phyloP scores from a whole-genome alignment of 352 stramenopile species.

The Phytophthora foliorum region DNA sequence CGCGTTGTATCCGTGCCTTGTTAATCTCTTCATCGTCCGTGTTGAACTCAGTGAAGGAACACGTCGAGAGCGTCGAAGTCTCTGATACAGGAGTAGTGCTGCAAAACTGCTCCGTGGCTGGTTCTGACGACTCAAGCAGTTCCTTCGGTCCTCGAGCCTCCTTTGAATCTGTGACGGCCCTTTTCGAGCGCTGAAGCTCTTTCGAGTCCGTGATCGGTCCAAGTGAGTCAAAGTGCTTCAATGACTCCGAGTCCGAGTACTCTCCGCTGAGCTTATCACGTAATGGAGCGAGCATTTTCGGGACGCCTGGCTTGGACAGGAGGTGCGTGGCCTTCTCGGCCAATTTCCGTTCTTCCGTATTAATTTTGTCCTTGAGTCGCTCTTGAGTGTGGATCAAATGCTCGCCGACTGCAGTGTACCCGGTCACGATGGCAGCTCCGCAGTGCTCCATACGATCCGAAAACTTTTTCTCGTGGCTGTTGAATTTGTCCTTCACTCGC shows the following conservation, averaged over 20 bases:
- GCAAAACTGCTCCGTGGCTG: background rate
- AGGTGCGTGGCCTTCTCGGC: constrained; percentile 19
- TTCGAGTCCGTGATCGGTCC: background rate
- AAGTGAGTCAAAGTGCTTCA: background rate
- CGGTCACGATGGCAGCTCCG: constrained; percentile 18
- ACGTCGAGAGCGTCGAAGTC: constrained; percentile 11
- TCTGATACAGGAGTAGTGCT: constrained; percentile 18
- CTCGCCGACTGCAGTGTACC: constrained; percentile 8
- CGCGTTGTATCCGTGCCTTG: constrained; percentile 67
- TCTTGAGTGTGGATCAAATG: constrained; percentile 17
- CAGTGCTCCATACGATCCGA: constrained; percentile 22
- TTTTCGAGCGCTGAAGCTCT: background rate
- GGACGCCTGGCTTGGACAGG: constrained; percentile 24
- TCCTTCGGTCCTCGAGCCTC: too few species aligned
- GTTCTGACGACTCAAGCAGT: background rate
- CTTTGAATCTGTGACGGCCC: background rate
- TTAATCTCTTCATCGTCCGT: constrained; percentile 37
- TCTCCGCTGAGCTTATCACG: constrained; percentile 21
- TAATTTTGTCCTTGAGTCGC: constrained; percentile 23
- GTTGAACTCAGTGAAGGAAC: constrained; percentile 17
- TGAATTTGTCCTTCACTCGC: constrained; percentile 19
- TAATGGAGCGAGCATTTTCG: constrained; percentile 19
- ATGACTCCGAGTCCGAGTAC: background rate
- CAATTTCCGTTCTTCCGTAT: constrained; percentile 23
- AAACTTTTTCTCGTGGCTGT: constrained; percentile 26